phyloP scores from a whole-genome alignment of 2,329 filamentous ascomycete genomes.

The Aspergillus brasiliensis region DNA sequence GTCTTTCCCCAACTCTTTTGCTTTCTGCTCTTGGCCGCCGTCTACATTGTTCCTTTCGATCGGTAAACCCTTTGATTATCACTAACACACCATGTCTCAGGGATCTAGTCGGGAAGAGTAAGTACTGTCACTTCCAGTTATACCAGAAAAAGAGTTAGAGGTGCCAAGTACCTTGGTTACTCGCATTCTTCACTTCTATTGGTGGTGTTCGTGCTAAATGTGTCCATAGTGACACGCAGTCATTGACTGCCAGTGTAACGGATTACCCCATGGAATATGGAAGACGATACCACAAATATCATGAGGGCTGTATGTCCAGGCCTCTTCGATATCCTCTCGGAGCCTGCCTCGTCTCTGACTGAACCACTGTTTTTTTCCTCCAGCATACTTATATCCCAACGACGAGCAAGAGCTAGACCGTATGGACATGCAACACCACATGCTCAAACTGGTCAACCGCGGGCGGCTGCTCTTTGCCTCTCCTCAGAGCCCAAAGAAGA shows the following conservation, averaged over 20 bases:
- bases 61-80: slow-evolving; percentile 16
- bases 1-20: background rate
- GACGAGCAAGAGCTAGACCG: slow-evolving; percentile 59
- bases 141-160: background rate
- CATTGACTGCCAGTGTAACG: slow-evolving; percentile 46
- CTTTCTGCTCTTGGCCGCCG: background rate
- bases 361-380: background rate
- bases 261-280: slow-evolving; percentile 48
- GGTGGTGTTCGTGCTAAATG: background rate
- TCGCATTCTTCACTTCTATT: background rate
- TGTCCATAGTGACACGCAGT: slow-evolving; percentile 43
- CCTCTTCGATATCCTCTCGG: background rate
- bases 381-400: slow-evolving; percentile 52
- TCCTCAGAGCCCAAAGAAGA: slow-evolving; percentile 47
- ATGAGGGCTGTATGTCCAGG: slow-evolving; percentile 44
- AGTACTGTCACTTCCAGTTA: slow-evolving; percentile 9
- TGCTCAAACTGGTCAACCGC: slow-evolving; percentile 52
- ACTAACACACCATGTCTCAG: slow-evolving; percentile 28
- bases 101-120: slow-evolving; percentile 30
- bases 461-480: slow-evolving; percentile 52
- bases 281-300: slow-evolving; percentile 48
- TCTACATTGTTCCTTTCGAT: background rate
- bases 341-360: slow-evolving; percentile 22
- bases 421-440: slow-evolving; percentile 58
- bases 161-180: background rate